A percentile compares a stretch with the other conserved stretches of the same genome.
Evolutionary conservation across 371 early-diverging fungal species (phyloP).

Genomic region (Mortierella sp.): DNA sequence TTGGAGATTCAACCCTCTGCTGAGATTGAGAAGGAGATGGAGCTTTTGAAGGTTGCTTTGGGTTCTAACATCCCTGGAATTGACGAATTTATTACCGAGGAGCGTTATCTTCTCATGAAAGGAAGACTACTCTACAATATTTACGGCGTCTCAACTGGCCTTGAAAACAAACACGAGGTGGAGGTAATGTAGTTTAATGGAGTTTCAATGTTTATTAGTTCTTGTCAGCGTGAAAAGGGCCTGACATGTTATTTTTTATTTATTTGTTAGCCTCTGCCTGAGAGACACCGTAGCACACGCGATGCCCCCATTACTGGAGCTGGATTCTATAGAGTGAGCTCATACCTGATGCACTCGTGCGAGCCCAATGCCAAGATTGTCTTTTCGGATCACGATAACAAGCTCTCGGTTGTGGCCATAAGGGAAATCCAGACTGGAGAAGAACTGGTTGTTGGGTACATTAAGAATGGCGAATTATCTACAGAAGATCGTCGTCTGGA

Average conservation of each 20-base stretch:
- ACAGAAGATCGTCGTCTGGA: conserved; percentile 42
- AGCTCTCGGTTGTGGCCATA: conserved; percentile 70
- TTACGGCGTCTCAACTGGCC: conserved; percentile 66
- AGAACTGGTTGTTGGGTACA: conserved; percentile 62
- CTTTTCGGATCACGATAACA: conserved; percentile 65
- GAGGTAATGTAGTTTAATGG: conserved; percentile 36
- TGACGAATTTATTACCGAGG: conserved; percentile 84
- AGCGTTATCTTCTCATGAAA: conserved; percentile 83
- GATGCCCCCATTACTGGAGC: conserved; percentile 66
- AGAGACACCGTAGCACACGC: conserved; percentile 55
- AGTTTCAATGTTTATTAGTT: background rate
- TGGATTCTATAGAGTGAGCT: conserved; percentile 77
- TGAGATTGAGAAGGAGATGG: conserved; percentile 64
- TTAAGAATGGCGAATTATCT: conserved; percentile 34
- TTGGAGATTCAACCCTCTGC: conserved; percentile 63
- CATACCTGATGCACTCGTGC: conserved; percentile 78
- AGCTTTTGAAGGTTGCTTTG: conserved; percentile 71
- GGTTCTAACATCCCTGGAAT: conserved; percentile 80
- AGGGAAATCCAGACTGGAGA: conserved; percentile 77
- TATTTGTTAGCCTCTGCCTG: conserved; percentile 31
- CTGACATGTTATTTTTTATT: background rate
- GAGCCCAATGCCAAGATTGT: conserved; percentile 73
- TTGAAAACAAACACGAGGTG: conserved; percentile 38
- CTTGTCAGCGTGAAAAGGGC: background rate
- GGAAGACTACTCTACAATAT: conserved; percentile 83